Conservation (phyloP, 129 eudicot species). For the Saussurea involucrata region DNA sequence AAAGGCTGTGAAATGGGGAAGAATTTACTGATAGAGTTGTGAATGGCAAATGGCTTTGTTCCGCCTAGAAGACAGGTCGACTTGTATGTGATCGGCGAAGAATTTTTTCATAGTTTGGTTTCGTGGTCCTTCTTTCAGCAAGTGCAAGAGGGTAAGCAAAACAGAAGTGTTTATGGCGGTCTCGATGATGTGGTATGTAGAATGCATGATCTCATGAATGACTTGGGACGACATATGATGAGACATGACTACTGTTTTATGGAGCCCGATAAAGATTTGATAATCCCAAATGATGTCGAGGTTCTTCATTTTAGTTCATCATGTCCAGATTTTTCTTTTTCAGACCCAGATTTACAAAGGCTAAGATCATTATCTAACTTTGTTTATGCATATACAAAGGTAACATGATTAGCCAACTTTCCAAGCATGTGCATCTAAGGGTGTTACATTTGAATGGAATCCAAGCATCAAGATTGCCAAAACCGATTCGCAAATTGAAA, state of each 20-base stretch:
- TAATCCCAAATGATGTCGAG: background rate
- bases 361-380: background rate
- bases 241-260: constrained; percentile 4
- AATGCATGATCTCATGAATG: constrained; percentile 47
- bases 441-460: background rate
- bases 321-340: background rate
- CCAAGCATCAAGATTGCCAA: background rate
- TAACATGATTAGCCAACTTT: background rate
- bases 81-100: constrained; percentile 29
- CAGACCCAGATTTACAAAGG: background rate
- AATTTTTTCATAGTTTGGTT: constrained; percentile 25
- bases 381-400: background rate
- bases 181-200: background rate
- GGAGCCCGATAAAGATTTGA: background rate
- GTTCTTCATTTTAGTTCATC: background rate
- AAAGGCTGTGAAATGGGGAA: constrained; percentile 21
- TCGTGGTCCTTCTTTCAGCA: constrained; percentile 33
- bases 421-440: background rate
- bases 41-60: constrained; percentile 8
- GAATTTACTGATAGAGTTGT: background rate
- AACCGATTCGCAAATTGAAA: background rate
- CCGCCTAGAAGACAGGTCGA: constrained; percentile 36
- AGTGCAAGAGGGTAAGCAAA: background rate
- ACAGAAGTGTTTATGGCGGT: too few relatives aligned
- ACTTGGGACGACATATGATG: constrained; percentile 27